phyloP scores from a whole-genome alignment of 352 stramenopile genomes.

The Pythium sukuiense region DNA sequence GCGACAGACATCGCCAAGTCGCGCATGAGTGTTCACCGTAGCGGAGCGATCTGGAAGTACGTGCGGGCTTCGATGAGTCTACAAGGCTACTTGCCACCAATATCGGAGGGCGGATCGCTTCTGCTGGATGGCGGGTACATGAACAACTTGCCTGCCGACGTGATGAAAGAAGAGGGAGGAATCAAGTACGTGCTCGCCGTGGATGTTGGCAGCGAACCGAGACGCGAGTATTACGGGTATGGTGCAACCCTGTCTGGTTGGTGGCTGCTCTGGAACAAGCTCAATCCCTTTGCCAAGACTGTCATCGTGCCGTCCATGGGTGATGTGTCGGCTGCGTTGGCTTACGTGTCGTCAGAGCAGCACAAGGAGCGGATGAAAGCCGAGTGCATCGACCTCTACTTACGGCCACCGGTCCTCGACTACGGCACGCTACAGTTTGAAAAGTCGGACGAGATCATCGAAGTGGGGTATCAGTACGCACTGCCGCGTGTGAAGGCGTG shows the following conservation, averaged over 20 bases:
- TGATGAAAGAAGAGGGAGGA: slow-evolving; percentile 89
- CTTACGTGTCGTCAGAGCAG: slow-evolving; percentile 90
- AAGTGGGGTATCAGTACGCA: slow-evolving; percentile 83
- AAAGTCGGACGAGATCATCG: slow-evolving; percentile 91
- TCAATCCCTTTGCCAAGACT: slow-evolving; percentile 88
- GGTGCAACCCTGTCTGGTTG: slow-evolving; percentile 80
- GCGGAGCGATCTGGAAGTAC: slow-evolving; percentile 88
- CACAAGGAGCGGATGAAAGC: slow-evolving; percentile 86
- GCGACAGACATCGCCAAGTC: slow-evolving; percentile 91
- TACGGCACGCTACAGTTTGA: slow-evolving; percentile 92
- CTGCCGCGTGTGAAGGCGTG: slow-evolving; percentile 67
- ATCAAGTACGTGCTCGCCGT: slow-evolving; percentile 91
- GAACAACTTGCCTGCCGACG: slow-evolving; percentile 92
- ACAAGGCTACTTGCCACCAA: slow-evolving; percentile 89
- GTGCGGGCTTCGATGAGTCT: slow-evolving; percentile 92
- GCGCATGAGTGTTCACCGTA: slow-evolving; percentile 84
- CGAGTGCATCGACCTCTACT: slow-evolving; percentile 86
- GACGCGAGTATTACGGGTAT: slow-evolving; percentile 79
- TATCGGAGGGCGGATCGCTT: slow-evolving; percentile 86
- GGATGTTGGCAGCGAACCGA: slow-evolving; percentile 84
- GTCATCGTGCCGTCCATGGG: slow-evolving; percentile 91
- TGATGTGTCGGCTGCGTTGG: slow-evolving; percentile 86
- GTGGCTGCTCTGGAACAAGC: slow-evolving; percentile 91
- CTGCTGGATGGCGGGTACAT: slow-evolving; percentile 92
- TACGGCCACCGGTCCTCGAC: slow-evolving; percentile 87